phyloP scores from a whole-genome alignment of 768 basidiomycete genomes.

The Kwoniella botswanensis region DNA sequence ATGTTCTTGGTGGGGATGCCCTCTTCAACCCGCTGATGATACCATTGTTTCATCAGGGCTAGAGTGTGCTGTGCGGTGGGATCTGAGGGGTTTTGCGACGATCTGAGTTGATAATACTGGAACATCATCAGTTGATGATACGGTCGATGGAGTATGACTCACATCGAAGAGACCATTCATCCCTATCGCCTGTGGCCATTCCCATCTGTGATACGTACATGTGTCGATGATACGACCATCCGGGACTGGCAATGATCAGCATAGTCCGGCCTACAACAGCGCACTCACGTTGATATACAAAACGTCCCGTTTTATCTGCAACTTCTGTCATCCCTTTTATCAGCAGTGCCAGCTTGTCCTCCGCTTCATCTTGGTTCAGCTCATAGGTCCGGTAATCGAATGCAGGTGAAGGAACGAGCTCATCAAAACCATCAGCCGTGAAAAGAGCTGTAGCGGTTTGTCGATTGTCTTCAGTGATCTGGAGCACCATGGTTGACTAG shows the following conservation, averaged over 20 bases:
- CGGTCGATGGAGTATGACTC: background rate
- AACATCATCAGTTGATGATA: background rate
- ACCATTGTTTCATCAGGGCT: constrained; percentile 36
- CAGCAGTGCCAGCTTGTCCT: constrained; percentile 10
- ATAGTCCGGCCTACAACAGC: background rate
- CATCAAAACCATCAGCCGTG: constrained; percentile 20
- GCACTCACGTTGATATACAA: constrained; percentile 20
- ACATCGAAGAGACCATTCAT: constrained; percentile 39
- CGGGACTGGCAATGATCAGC: constrained; percentile 4
- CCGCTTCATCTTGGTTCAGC: constrained; percentile 24
- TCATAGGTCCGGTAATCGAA: constrained; percentile 32
- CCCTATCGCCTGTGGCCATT: constrained; percentile 42
- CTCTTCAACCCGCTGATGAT: constrained; percentile 18
- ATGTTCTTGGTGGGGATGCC: constrained; percentile 38
- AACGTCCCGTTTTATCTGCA: constrained; percentile 18
- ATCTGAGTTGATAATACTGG: constrained; percentile 61
- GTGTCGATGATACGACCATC: constrained; percentile 27
- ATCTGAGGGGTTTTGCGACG: constrained; percentile 47
- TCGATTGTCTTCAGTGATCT: constrained; percentile 15
- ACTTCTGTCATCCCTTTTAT: constrained; percentile 20
- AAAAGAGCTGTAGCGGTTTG: constrained; percentile 15
- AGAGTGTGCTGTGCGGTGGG: constrained; percentile 16
- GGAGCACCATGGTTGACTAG: constrained; percentile 8
- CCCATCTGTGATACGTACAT: constrained; percentile 33
- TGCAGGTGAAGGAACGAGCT: constrained; percentile 19